A percentile compares a stretch with the other conserved stretches of the same genome.
These are phyloP conservation scores for Hypoxylon lienhwacheense DNA, from an alignment of 495 filamentous ascomycete genomes.

Conservation along the genomic window DNA sequence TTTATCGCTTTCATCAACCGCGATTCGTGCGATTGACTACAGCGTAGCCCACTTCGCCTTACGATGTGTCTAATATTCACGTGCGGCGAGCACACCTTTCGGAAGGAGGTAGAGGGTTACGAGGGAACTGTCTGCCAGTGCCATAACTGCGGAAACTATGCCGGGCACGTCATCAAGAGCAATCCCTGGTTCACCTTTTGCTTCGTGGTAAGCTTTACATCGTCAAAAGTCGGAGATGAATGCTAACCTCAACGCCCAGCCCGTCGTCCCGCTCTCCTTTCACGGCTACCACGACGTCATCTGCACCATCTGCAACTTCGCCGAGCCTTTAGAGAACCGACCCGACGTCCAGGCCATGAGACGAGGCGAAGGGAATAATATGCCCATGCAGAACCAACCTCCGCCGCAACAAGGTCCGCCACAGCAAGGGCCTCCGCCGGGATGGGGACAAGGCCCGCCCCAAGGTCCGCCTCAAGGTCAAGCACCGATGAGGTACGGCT, in stretches of 20 bases:
- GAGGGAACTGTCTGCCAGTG: slow-evolving; percentile 57
- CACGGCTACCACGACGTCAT: slow-evolving; percentile 58
- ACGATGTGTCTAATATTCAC: slow-evolving; percentile 63
- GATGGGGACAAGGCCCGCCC: slow-evolving; percentile 4
- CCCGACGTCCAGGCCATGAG: slow-evolving; percentile 53
- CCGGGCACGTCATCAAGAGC: slow-evolving; percentile 53
- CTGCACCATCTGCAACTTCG: slow-evolving; percentile 59
- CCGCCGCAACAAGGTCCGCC: slow-evolving; percentile 14
- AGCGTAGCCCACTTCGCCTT: too few relatives aligned
- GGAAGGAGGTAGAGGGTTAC: slow-evolving; percentile 57
- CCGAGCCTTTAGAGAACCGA: slow-evolving; percentile 56
- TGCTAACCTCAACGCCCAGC: slow-evolving; percentile 39
- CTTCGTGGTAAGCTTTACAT: slow-evolving; percentile 49
- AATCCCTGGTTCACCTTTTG: slow-evolving; percentile 63
- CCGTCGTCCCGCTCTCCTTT: slow-evolving; percentile 57
- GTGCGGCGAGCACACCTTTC: slow-evolving; percentile 60
- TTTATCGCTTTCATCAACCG: too few relatives aligned
- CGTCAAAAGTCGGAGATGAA: background rate
- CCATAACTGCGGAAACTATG: slow-evolving; percentile 60
- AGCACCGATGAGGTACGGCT: slow-evolving; percentile 45
- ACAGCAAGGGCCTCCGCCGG: too few relatives aligned
- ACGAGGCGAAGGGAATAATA: slow-evolving; percentile 41
- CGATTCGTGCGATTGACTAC: too few relatives aligned
- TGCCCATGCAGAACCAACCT: slow-evolving; percentile 51
- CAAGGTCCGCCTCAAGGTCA: slow-evolving; percentile 35